A percentile compares a stretch with the other conserved stretches of the same genome.
Conservation (phyloP, 176 grass and related monocot genomes). For the Carex myosuroides region DNA sequence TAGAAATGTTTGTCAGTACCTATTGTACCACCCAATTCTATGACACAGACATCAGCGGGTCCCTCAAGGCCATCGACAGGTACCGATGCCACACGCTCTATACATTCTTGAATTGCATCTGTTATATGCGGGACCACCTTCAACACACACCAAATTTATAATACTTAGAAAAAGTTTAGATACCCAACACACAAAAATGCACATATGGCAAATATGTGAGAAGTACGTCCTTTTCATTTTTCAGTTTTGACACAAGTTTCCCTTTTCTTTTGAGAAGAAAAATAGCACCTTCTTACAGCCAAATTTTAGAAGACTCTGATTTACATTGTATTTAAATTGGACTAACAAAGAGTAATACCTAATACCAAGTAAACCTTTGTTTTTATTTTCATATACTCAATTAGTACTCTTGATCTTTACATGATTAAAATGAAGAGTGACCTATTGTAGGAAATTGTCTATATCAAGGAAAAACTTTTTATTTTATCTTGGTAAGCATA, state of each 20-base stretch:
- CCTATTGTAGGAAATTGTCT: not conserved
- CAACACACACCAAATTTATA: slow-evolving; percentile 2
- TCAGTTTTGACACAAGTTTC: not conserved
- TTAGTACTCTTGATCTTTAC: not conserved
- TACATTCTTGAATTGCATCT: slow-evolving; percentile 97
- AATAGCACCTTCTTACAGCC: not conserved
- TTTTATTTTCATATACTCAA: not conserved
- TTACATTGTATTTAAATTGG: not conserved
- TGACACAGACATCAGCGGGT: slow-evolving; percentile 94
- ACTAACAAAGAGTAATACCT: not conserved
- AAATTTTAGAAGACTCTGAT: not conserved
- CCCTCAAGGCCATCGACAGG: slow-evolving; percentile 87
- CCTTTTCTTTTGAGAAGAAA: not conserved
- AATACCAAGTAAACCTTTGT: not conserved
- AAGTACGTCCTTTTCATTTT: not conserved
- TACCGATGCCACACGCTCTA: slow-evolving; percentile 72
- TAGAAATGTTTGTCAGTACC: slow-evolving; percentile 37
- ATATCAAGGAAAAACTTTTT: not conserved
- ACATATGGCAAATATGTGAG: not conserved
- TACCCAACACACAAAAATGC: not conserved
- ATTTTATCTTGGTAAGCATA: too few relatives aligned
- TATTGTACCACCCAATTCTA: slow-evolving; percentile 98
- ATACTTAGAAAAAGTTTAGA: not conserved
- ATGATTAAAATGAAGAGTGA: not conserved
- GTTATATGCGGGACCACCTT: slow-evolving; percentile 98